Percentiles rank a stretch among this genome's conserved stretches.
These are phyloP conservation scores for Chrysopogon serrulatus DNA, from an alignment of 176 grass and related monocot genomes.

Conservation along the genomic window DNA sequence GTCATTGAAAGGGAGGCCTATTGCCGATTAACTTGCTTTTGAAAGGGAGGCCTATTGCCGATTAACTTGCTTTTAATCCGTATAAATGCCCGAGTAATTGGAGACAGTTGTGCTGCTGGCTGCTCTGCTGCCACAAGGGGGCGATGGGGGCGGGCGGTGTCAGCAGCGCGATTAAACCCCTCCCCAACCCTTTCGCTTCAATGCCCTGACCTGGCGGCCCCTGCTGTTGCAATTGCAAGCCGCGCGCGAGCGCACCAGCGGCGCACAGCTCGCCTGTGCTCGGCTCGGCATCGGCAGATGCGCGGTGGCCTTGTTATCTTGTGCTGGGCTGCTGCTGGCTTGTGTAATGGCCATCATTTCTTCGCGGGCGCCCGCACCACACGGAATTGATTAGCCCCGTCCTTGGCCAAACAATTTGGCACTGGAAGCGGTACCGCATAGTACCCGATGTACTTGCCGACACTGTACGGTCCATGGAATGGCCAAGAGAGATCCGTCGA, in stretches of 20 bases:
- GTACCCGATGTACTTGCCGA: neutral
- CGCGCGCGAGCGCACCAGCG: neutral
- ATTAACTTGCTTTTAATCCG: constrained; percentile 80
- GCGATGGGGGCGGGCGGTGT: neutral
- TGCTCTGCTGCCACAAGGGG: neutral
- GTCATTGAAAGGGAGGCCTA: constrained; percentile 67
- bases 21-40: constrained; percentile 73
- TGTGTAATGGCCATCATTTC: constrained; percentile 22
- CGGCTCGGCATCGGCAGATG: too few relatives aligned
- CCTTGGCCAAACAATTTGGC: constrained; percentile 19
- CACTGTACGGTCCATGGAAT: neutral
- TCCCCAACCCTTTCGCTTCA: constrained; percentile 39
- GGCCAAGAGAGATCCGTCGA: neutral
- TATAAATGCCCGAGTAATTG: constrained; percentile 95
- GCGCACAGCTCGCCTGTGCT: too few relatives aligned
- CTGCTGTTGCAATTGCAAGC: constrained; percentile 3
- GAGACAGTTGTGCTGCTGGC: constrained; percentile 61
- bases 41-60: too few relatives aligned
- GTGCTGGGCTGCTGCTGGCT: neutral
- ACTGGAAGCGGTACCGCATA: neutral
- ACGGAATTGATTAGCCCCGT: constrained; percentile 14
- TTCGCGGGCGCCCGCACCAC: too few relatives aligned
- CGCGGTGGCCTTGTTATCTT: neutral
- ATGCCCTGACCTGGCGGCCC: neutral
- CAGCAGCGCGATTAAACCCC: constrained; percentile 40